phyloP scores from a whole-genome alignment of 2,329 filamentous ascomycete species.

The Parastagonospora nodorum region DNA sequence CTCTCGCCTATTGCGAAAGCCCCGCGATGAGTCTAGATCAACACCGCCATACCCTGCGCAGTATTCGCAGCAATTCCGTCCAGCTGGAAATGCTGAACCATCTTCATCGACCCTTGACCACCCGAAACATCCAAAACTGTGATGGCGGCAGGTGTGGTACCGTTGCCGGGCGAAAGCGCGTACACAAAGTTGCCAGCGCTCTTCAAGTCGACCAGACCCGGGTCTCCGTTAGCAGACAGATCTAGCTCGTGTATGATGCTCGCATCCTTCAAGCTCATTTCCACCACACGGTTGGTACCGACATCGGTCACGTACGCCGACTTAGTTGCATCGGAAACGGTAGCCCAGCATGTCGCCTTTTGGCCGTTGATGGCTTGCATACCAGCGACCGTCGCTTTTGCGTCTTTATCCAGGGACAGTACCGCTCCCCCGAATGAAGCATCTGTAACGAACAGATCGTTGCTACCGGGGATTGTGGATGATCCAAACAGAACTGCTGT shows the following conservation, averaged over 20 bases:
- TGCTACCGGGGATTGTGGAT: conserved; percentile 50
- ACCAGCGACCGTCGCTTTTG: conserved; percentile 43
- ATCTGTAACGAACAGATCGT: conserved; percentile 60
- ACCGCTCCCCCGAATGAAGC: conserved; percentile 62
- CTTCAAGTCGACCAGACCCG: conserved; percentile 61
- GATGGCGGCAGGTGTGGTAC: conserved; percentile 42
- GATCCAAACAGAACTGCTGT: conserved; percentile 65
- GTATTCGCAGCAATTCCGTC: conserved; percentile 27
- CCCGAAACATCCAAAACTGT: conserved; percentile 48
- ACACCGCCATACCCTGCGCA: conserved; percentile 45
- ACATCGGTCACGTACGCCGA: conserved; percentile 66
- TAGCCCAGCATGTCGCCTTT: conserved; percentile 63
- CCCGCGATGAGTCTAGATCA: conserved; percentile 11
- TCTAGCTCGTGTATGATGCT: conserved; percentile 53
- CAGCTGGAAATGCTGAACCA: conserved; percentile 48
- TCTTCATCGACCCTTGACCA: conserved; percentile 26
- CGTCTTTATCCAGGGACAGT: conserved; percentile 49
- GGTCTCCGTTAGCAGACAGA: conserved; percentile 48
- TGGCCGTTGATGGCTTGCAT: conserved; percentile 56
- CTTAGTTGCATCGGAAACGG: conserved; percentile 54
- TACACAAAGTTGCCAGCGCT: conserved; percentile 63
- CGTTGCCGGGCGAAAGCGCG: conserved; percentile 61
- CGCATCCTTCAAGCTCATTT: conserved; percentile 59
- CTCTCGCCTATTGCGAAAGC: background rate
- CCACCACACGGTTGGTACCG: conserved; percentile 57